Evolutionary conservation across 2,329 filamentous ascomycete species (phyloP).

Genomic region (Botryotinia narcissicola): DNA sequence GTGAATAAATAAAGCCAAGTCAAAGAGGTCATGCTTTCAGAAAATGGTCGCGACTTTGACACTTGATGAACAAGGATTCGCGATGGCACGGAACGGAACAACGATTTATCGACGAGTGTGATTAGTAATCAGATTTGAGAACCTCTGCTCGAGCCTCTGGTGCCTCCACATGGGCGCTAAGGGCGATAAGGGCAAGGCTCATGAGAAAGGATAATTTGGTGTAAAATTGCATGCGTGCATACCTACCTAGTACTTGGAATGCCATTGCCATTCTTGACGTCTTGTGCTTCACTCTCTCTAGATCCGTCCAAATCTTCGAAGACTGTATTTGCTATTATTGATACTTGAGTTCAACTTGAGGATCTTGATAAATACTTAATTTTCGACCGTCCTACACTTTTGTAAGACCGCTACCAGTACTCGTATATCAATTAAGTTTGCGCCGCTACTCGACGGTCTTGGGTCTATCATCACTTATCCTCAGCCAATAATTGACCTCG

Average conservation of each 20-base stretch:
- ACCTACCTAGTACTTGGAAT: neutral
- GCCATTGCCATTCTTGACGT: neutral
- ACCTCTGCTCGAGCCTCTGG: no score
- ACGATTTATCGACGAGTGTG: neutral
- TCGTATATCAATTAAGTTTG: neutral
- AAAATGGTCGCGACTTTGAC: constrained; percentile 7
- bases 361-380: neutral
- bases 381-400: neutral
- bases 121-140: neutral
- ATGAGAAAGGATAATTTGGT: neutral
- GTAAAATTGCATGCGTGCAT: neutral
- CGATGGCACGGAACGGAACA: constrained; percentile 1
- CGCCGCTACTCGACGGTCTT: neutral
- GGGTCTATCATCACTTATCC: neutral
- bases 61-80: constrained; percentile 10
- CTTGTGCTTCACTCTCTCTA: neutral
- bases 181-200: neutral
- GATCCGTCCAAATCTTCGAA: neutral
- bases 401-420: neutral
- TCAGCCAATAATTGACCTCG: constrained; percentile 12
- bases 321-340: neutral
- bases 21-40: constrained; percentile 10
- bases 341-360: neutral
- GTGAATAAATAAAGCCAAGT: neutral
- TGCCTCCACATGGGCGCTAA: neutral